Percentiles rank a stretch among this genome's conserved stretches.
phyloP scores from a whole-genome alignment of 768 basidiomycete genomes.

The Roridomyces roridus region DNA sequence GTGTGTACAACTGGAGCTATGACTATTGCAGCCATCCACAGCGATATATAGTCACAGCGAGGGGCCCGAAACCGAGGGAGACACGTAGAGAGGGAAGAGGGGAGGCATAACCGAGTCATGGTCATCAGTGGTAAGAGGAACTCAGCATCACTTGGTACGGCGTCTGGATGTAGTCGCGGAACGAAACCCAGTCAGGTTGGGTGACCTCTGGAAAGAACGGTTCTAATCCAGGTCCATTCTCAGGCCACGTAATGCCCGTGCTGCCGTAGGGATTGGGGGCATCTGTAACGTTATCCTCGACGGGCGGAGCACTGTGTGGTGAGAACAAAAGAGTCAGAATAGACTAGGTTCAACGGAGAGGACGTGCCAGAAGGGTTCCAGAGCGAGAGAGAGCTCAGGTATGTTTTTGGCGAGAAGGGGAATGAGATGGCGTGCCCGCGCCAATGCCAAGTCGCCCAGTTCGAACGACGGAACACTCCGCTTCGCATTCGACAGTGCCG shows the following conservation, averaged over 20 bases:
- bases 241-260: slow-evolving; percentile 20
- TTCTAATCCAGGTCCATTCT: slow-evolving; percentile 20
- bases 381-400: slow-evolving; percentile 19
- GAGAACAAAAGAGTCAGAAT: not conserved
- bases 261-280: slow-evolving; percentile 2
- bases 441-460: slow-evolving; percentile 23
- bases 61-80: not conserved
- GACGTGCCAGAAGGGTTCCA: slow-evolving; percentile 24
- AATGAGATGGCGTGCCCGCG: slow-evolving; percentile 23
- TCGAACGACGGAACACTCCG: slow-evolving; percentile 21
- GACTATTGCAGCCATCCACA: too few relatives aligned
- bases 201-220: slow-evolving; percentile 26
- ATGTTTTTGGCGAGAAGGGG: slow-evolving; percentile 23
- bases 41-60: not conserved
- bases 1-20: too few relatives aligned
- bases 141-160: slow-evolving; percentile 17
- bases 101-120: not conserved
- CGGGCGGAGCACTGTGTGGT: not conserved
- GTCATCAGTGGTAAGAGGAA: slow-evolving; percentile 17
- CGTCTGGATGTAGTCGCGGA: slow-evolving; percentile 24
- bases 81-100: not conserved
- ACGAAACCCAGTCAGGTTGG: slow-evolving; percentile 26
- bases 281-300: slow-evolving; percentile 4
- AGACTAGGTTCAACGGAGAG: not conserved
- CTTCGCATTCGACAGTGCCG: slow-evolving; percentile 20